A percentile compares a stretch with the other conserved stretches of the same genome.
phyloP scores from a whole-genome alignment of 1,139 yeast species.

The Debaryomyces sp. region DNA sequence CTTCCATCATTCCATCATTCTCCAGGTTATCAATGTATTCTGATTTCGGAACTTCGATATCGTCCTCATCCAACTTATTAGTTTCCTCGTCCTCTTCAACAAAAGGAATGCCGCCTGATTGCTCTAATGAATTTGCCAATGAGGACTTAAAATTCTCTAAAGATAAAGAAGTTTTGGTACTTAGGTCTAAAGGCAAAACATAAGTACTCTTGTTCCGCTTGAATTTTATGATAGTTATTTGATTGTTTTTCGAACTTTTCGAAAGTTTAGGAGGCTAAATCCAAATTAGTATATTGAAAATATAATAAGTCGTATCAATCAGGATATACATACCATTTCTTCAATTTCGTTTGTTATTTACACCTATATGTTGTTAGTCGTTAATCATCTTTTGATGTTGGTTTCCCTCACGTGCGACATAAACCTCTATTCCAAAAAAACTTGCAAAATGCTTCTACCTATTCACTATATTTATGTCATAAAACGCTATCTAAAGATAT shows the following conservation, averaged over 20 bases:
- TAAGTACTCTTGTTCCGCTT: conserved; percentile 48
- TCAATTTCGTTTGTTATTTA: background rate
- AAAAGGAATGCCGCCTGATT: conserved; percentile 48
- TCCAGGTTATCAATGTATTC: conserved; percentile 20
- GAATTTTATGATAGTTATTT: conserved; percentile 41
- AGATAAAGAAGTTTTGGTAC: conserved; percentile 19
- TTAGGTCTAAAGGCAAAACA: conserved; percentile 37
- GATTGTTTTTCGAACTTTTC: conserved; percentile 19
- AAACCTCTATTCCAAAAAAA: background rate
- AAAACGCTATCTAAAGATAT: background rate
- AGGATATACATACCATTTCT: conserved; percentile 1
- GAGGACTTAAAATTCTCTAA: conserved; percentile 31
- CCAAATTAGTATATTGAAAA: conserved; percentile 16
- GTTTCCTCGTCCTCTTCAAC: conserved; percentile 20
- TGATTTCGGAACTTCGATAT: conserved; percentile 33
- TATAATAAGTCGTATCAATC: background rate
- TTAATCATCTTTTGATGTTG: background rate
- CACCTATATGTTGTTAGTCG: background rate
- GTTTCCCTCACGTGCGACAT: background rate
- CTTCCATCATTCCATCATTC: conserved; percentile 7
- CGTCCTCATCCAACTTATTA: conserved; percentile 23
- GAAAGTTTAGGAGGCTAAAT: conserved; percentile 32
- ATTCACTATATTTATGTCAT: background rate
- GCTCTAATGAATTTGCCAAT: conserved; percentile 41
- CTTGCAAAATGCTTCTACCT: background rate